Evolutionary conservation across 2,329 filamentous ascomycete species (phyloP).

Genomic region (Calonectria leucothoes): DNA sequence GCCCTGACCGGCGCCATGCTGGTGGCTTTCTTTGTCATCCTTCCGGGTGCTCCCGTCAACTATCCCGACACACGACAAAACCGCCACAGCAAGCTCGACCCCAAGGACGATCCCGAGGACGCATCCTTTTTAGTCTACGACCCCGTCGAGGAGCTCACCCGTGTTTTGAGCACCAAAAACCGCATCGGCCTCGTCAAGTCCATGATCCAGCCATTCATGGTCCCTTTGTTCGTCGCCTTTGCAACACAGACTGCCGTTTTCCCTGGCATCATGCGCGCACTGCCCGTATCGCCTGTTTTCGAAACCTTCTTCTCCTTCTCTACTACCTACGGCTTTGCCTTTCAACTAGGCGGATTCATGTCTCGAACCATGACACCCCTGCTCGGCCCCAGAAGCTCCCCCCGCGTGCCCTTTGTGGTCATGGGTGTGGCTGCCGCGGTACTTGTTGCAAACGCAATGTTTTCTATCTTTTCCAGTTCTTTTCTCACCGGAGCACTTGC

Average conservation of each 20-base stretch:
- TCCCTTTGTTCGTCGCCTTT: slow-evolving; percentile 41
- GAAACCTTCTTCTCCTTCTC: slow-evolving; percentile 42
- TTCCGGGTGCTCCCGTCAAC: slow-evolving; percentile 41
- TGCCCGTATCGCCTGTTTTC: slow-evolving; percentile 37
- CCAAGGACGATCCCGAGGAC: slow-evolving; percentile 28
- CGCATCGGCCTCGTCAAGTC: slow-evolving; percentile 19
- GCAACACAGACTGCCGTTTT: slow-evolving; percentile 38
- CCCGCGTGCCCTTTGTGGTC: slow-evolving; percentile 16
- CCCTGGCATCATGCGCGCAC: slow-evolving; percentile 44
- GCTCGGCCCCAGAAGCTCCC: slow-evolving; percentile 25
- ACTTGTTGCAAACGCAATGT: slow-evolving; percentile 34
- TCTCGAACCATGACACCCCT: slow-evolving; percentile 38
- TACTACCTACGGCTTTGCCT: slow-evolving; percentile 42
- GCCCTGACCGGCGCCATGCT: slow-evolving; percentile 42
- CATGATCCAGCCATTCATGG: slow-evolving; percentile 40
- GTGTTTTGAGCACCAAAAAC: slow-evolving; percentile 28
- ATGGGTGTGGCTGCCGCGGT: slow-evolving; percentile 21
- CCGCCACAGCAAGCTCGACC: slow-evolving; percentile 22
- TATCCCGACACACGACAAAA: slow-evolving; percentile 27
- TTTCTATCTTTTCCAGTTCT: slow-evolving; percentile 36
- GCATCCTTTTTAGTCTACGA: slow-evolving; percentile 55
- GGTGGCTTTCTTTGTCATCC: slow-evolving; percentile 42
- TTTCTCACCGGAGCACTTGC: slow-evolving; percentile 39
- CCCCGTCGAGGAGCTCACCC: slow-evolving; percentile 38
- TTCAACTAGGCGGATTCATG: slow-evolving; percentile 45